Base-by-base conservation (phyloP, 106 monocot genomes). In the Dendrobium officinale region DNA sequence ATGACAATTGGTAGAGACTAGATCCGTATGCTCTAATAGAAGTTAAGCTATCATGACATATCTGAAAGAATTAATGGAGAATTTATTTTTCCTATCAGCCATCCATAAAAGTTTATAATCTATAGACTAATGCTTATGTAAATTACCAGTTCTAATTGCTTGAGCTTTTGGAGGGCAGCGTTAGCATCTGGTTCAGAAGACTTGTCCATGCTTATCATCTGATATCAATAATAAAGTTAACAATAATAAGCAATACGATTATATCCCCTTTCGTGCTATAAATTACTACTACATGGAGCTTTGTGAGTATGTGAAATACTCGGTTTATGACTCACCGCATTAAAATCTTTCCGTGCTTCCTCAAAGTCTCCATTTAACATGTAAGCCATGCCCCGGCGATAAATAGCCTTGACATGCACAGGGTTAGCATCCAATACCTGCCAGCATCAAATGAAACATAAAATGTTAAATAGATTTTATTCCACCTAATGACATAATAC, bases 201-300 rank as follows among this genome's bases (percentile, higher is more conserved):
- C 85, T 98, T 98, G 84, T 98, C 98, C 2, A 91, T 37, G 18
- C 59, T 84, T n/a, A 95, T 90, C 95, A 98, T 98, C 98, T 98
- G 49, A 79, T 29, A 66, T 51, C 48, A 29, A 26, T 79, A 26
- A 72, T 16, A 58, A 26, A 26, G 26, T 26, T 26, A 26, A 26
- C 26, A 26, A 26, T 26, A 26, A 26, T 26, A 26, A 20, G 45
- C 33, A 20, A 79, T 3, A 27, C 6, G 42, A 58, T 24, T 0
- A 66, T 42, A 43, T 22, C 43, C 44, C 16, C 75, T 45, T 33
- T n/a, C 18, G 26, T 27, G 16, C 42, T 41, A 43, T 10, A 17
- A 20, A 74, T 74, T 33, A 74, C n/a, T 42, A 42, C 43, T 4
- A 44, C 40, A 73, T 44, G 26, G 24, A 72, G 24, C 16, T 1